Conservation (phyloP, 2,329 filamentous ascomycete genomes). For the Nemania serpens region DNA sequence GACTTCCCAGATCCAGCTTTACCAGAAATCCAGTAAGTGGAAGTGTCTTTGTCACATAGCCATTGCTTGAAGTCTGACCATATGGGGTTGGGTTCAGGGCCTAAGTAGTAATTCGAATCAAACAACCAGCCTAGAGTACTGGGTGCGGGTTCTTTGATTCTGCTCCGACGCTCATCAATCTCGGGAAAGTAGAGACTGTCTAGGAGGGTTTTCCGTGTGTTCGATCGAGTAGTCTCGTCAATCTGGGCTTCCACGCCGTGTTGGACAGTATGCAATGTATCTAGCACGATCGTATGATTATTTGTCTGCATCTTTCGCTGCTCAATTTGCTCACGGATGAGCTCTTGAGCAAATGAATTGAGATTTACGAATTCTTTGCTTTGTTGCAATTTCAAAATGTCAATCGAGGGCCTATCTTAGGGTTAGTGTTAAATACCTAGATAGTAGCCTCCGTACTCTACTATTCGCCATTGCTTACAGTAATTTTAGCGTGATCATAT, state of each 20-base stretch:
- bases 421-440: background rate
- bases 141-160: conserved; percentile 19
- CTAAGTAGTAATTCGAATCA: background rate
- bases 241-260: background rate
- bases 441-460: background rate
- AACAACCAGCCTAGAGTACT: conserved; percentile 17
- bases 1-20: conserved; percentile 27
- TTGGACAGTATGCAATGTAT: background rate
- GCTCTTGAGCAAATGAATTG: background rate
- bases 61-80: conserved; percentile 21
- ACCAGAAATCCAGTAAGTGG: conserved; percentile 26
- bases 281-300: background rate
- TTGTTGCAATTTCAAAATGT: conserved; percentile 3
- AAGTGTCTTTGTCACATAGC: conserved; percentile 12
- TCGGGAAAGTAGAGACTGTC: conserved; percentile 15
- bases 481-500: conserved; percentile 3
- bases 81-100: background rate
- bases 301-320: background rate
- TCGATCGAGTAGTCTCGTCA: background rate
- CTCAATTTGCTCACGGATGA: conserved; percentile 3
- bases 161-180: conserved; percentile 12
- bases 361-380: conserved; percentile 11
- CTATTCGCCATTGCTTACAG: conserved; percentile 1
- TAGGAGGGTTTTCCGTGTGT: conserved; percentile 1
- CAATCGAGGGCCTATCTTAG: background rate